Base-by-base conservation (phyloP, 768 basidiomycete species). In the Suillus cothurnatus region DNA sequence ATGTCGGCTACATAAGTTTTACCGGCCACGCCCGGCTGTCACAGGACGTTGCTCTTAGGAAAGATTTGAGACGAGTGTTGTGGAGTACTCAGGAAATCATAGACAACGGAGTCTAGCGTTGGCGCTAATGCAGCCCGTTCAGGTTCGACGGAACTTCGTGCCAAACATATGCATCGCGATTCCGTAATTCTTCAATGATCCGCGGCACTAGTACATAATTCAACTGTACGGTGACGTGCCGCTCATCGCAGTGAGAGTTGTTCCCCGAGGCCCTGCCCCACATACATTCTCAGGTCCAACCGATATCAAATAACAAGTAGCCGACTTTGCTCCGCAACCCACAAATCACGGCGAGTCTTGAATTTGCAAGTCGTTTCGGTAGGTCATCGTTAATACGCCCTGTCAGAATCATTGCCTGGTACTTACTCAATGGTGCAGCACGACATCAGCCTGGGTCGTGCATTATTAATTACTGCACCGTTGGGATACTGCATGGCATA, bases 191-290 rank as follows among this genome's bases (percentile, higher is more conserved):
- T 28, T 28, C n/a, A 55, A 55, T 34, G 32, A 55, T 55, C 53
- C 53, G 53, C 53, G 53, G 53, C 53, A 32, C 32, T 23, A 49
- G 11, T 55, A 34, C 53, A 55, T 34, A 53, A 53, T 31, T 21
- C 52, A 11, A 50, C 49, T 26, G 52, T 53, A 52, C 49, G 23
- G 12, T 49, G 23, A 53, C 52, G 9, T 31, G 21, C 53, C 53
- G 53, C 12, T 55, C 53, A 34, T 32, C 53, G 53, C 52, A 32
- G 50, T 32, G 19, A 19, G 19, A 53, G 17, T 28, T 31, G 31
- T 55, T 32, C 53, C 31, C 32, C 53, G 28, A 34, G 53, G 32
- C 21, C 53, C 53, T 55, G 53, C 53, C 53, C 53, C 53, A 55
- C 53, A 55, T 21, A 55, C 14, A n/a, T 28, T 52, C 26, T 23